Conservation (phyloP, 2,329 filamentous ascomycete species). For the Fusarium citri region DNA sequence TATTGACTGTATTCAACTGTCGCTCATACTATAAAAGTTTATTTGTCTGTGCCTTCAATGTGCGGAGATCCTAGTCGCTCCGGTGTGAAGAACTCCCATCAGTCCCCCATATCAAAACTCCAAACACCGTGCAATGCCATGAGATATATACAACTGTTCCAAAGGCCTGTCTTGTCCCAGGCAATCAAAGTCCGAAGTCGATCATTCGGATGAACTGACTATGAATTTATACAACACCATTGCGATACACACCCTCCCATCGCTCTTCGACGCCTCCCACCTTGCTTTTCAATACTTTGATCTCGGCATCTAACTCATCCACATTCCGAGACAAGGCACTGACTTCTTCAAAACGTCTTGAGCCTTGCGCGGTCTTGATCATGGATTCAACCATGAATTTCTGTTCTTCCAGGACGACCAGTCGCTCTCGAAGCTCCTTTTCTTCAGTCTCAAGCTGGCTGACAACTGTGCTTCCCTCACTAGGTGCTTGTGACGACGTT, state of each 20-base stretch:
- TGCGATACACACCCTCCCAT: slow-evolving; percentile 65
- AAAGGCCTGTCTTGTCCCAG: background rate
- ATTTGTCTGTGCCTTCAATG: background rate
- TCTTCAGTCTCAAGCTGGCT: slow-evolving; percentile 82
- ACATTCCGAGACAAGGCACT: slow-evolving; percentile 81
- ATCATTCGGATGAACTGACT: background rate
- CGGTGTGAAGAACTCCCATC: slow-evolving; percentile 1
- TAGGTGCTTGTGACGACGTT: slow-evolving; percentile 57
- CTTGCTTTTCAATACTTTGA: slow-evolving; percentile 73
- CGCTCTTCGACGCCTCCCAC: slow-evolving; percentile 73
- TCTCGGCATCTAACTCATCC: slow-evolving; percentile 84
- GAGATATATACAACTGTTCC: slow-evolving; percentile 16
- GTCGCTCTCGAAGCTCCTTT: slow-evolving; percentile 79
- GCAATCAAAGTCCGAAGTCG: background rate
- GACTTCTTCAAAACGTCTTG: slow-evolving; percentile 87
- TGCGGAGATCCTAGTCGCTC: slow-evolving; percentile 14
- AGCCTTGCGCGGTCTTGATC: slow-evolving; percentile 80
- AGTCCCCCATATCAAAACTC: slow-evolving; percentile 29
- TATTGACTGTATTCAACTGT: slow-evolving; percentile 3
- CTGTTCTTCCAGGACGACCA: slow-evolving; percentile 91
- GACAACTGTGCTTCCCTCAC: slow-evolving; percentile 65
- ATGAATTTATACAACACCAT: slow-evolving; percentile 41
- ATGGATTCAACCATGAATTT: slow-evolving; percentile 89
- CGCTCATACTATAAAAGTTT: background rate
- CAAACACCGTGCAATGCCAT: slow-evolving; percentile 54